phyloP scores from a whole-genome alignment of 1,139 yeast genomes.

The Debaryomyces subglobosus region DNA sequence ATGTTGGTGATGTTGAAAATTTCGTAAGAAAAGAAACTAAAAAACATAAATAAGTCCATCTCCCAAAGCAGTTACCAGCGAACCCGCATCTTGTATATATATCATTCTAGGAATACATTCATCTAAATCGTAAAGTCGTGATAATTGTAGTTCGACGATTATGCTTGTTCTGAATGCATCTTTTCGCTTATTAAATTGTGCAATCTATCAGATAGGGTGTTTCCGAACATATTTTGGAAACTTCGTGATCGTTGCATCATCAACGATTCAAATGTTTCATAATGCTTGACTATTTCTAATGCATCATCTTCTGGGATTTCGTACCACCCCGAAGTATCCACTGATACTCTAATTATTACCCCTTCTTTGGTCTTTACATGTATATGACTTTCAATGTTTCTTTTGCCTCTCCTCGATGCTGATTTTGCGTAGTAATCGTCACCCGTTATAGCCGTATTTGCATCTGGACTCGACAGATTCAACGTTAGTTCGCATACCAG shows the following conservation, averaged over 20 bases:
- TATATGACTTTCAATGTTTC: constrained; percentile 16
- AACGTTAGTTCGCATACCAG: constrained; percentile 21
- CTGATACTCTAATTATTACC: constrained; percentile 26
- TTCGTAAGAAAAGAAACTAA: constrained; percentile 35
- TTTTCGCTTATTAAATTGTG: constrained; percentile 13
- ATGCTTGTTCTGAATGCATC: not conserved
- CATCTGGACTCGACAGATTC: not conserved
- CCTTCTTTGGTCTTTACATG: constrained; percentile 26
- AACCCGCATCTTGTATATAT: constrained; percentile 18
- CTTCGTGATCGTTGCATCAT: constrained; percentile 40
- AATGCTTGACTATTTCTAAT: constrained; percentile 16
- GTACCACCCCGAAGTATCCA: constrained; percentile 41
- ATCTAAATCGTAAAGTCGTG: constrained; percentile 6
- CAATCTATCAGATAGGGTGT: constrained; percentile 27
- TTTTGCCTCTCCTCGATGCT: constrained; percentile 12
- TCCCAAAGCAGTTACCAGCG: constrained; percentile 2
- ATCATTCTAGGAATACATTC: constrained; percentile 1
- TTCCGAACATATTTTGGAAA: constrained; percentile 37
- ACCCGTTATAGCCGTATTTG: not conserved
- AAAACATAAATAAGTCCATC: constrained; percentile 14
- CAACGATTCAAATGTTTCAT: constrained; percentile 51
- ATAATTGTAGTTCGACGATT: not conserved
- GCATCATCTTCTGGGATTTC: constrained; percentile 12
- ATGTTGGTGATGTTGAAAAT: constrained; percentile 75
- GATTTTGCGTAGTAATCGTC: constrained; percentile 9